Conservation (phyloP, 257 asterid genomes). For the Henckelia pumila region DNA sequence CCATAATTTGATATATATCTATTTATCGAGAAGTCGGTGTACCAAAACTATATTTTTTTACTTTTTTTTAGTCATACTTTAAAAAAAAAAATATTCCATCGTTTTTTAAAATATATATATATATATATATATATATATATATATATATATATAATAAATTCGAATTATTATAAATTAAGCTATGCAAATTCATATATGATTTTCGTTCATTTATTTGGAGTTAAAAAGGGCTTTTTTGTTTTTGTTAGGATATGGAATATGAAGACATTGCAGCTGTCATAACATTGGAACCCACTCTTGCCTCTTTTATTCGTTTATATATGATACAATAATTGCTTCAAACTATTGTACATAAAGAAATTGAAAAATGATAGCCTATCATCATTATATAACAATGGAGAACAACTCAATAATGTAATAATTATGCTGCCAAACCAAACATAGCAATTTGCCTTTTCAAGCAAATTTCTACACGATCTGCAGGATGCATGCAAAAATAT, state of each 20-base stretch:
- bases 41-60: too few relatives aligned
- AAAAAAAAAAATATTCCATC: too few relatives aligned
- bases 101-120: too few relatives aligned
- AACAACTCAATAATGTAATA: neutral
- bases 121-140: too few relatives aligned
- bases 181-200: too few relatives aligned
- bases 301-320: neutral
- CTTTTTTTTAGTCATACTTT: too few relatives aligned
- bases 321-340: neutral
- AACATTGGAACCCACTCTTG: neutral
- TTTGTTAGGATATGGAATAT: neutral
- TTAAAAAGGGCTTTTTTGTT: neutral
- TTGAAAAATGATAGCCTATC: neutral
- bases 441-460: neutral
- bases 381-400: neutral
- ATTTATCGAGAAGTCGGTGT: too few relatives aligned
- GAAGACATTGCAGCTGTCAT: neutral
- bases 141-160: too few relatives aligned
- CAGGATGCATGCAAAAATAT: slow-evolving; percentile 30
- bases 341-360: neutral
- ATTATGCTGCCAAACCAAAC: slow-evolving; percentile 3
- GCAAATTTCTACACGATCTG: slow-evolving; percentile 17
- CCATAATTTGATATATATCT: too few relatives aligned
- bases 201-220: neutral
- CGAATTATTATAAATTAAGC: too few relatives aligned